phyloP scores from a whole-genome alignment of 305 asterid genomes.

The Fraxinus sp. region DNA sequence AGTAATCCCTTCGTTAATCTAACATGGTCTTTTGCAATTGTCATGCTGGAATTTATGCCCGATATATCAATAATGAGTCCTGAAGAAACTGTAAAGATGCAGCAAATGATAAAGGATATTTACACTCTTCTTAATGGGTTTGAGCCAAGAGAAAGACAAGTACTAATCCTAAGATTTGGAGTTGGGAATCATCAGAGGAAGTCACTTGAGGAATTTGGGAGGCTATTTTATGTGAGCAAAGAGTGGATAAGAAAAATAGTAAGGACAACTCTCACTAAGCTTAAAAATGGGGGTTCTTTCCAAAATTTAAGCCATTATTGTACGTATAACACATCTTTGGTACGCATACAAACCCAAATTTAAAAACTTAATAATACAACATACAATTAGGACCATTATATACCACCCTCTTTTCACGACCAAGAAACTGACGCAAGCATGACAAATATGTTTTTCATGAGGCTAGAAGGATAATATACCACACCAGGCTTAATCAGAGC shows the following conservation, averaged over 20 bases:
- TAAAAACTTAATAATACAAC: too few relatives aligned
- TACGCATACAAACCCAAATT: background rate
- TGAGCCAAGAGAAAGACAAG: conserved; percentile 63
- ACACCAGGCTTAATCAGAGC: background rate
- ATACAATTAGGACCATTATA: too few relatives aligned
- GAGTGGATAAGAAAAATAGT: conserved; percentile 82
- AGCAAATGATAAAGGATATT: conserved; percentile 44
- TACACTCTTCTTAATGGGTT: conserved; percentile 47
- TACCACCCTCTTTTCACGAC: too few relatives aligned
- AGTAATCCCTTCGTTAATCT: background rate
- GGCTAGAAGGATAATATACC: background rate
- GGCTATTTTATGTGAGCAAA: conserved; percentile 65
- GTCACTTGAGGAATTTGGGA: conserved; percentile 74
- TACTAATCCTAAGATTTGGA: conserved; percentile 66
- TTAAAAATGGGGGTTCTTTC: conserved; percentile 39
- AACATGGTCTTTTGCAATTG: background rate
- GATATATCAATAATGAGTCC: conserved; percentile 56
- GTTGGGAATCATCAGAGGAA: conserved; percentile 48
- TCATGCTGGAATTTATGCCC: conserved; percentile 52
- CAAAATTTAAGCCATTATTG: conserved; percentile 50
- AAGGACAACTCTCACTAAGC: conserved; percentile 55
- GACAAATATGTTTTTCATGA: background rate
- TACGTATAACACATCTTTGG: conserved; percentile 7
- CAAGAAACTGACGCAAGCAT: too few relatives aligned
- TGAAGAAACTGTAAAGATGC: conserved; percentile 47